Evolutionary conservation across 2,329 filamentous ascomycete genomes (phyloP).

Genomic region (Pseudogymnoascus sp.): DNA sequence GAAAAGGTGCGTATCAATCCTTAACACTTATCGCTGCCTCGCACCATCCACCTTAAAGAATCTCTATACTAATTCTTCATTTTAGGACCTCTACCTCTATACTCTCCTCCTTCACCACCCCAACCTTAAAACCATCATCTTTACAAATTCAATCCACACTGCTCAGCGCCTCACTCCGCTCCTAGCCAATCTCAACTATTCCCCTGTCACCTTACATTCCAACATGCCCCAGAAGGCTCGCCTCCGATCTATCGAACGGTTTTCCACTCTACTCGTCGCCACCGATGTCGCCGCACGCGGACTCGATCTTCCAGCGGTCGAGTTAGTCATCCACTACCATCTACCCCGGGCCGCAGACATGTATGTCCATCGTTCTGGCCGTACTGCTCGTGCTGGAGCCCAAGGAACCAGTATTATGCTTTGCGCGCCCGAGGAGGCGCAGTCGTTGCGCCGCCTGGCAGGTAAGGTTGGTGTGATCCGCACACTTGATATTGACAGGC

Average conservation of each 20-base stretch:
- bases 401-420: constrained; percentile 77
- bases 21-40: neutral
- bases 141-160: constrained; percentile 91
- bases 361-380: constrained; percentile 91
- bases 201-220: constrained; percentile 73
- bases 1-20: constrained; percentile 59
- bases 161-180: constrained; percentile 80
- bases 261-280: constrained; percentile 69
- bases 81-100: constrained; percentile 83
- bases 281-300: constrained; percentile 91
- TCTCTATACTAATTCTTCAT: constrained; percentile 18
- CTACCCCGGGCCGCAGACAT: constrained; percentile 83
- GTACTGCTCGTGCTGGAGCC: constrained; percentile 75
- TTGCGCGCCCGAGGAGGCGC: constrained; percentile 84
- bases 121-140: constrained; percentile 73
- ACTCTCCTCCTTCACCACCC: constrained; percentile 75
- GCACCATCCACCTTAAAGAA: neutral
- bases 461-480: constrained; percentile 78
- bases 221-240: constrained; percentile 95
- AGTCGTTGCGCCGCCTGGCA: constrained; percentile 71
- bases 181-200: constrained; percentile 71
- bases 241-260: constrained; percentile 83
- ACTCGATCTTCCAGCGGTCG: constrained; percentile 83
- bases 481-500: constrained; percentile 74
- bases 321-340: constrained; percentile 91